Evolutionary conservation across 1,284 basidiomycete genomes (phyloP), one percentile per base, ranked within the genome.

Genomic region (Malassezia furfur): DNA sequence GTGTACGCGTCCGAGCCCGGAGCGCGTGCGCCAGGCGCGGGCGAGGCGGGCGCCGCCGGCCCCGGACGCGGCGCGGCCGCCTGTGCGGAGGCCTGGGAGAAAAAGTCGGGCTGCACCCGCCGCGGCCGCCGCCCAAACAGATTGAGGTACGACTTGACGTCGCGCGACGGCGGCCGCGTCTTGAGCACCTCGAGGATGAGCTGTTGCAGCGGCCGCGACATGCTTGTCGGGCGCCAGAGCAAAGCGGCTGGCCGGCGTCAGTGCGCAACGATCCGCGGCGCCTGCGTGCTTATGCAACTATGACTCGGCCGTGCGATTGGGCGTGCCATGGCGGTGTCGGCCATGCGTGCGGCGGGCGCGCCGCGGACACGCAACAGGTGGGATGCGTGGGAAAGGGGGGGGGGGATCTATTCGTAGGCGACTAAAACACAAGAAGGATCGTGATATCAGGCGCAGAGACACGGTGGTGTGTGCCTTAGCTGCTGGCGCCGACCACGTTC

Each of bases 141-240:
- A 39, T 85, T 85, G 14, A 96, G 82, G 76, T 96, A 98, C 0
- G 85, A 84, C 57, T 84, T 85, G 37, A 89, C 87, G 76, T 98
- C 94, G 65, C 94, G 81, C 53, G 85, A 77, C 1, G 93, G 96
- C 9, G 94, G 91, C 59, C 89, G 90, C 35, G 94, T 87, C 62
- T 87, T 85, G 51, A 99, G 81, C 67, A 99, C 87, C 46, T 90
- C 93, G 50, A 98, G 79, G 74, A 99, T 93, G 71, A 99, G 91
- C 72, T 96, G 91, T 91, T 98, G 74, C 58, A 69, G 62, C 35
- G 59, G 63, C 56, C 64, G 65, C 46, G 70, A 69, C 61, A 70
- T 68, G 52, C 8, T n/a, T 8, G 11, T 34, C 32, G 9, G 32
- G 14, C 32, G 32, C 32, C 32, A 34, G 14, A 3, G 14, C 9